Evolutionary conservation across 2,329 filamentous ascomycete genomes (phyloP).

Genomic region (Cyanodermella asteris): DNA sequence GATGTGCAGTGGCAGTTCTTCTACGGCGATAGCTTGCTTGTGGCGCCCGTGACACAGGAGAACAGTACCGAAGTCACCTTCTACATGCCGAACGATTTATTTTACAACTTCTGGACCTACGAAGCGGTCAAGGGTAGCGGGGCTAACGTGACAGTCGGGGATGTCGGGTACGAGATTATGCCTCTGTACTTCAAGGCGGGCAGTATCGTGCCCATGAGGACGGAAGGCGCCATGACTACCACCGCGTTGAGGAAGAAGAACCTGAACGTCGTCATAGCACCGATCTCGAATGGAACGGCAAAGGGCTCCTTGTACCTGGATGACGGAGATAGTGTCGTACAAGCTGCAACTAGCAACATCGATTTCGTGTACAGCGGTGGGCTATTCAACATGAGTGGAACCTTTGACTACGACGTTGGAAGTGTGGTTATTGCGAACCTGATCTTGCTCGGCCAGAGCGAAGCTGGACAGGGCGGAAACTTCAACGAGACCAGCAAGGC

Average conservation of each 20-base stretch:
- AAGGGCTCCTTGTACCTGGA: constrained; percentile 52
- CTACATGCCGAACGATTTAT: constrained; percentile 35
- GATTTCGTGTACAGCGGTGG: constrained; percentile 36
- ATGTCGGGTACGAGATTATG: constrained; percentile 30
- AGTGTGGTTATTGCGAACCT: constrained; percentile 2
- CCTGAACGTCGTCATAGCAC: constrained; percentile 51
- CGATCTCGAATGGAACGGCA: constrained; percentile 39
- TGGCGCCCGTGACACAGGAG: constrained; percentile 32
- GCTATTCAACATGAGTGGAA: constrained; percentile 28
- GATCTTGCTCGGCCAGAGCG: constrained; percentile 1
- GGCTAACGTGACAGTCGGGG: constrained; percentile 18
- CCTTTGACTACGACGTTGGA: constrained; percentile 25
- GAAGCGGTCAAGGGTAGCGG: constrained; percentile 24
- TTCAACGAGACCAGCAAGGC: too few relatives aligned
- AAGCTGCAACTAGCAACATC: constrained; percentile 33
- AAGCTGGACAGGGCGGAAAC: not conserved
- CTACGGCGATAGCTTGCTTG: constrained; percentile 33
- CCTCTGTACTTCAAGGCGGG: constrained; percentile 43
- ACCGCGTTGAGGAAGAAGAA: constrained; percentile 36
- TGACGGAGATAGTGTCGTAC: constrained; percentile 48
- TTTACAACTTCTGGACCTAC: constrained; percentile 39
- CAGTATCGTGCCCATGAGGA: constrained; percentile 34
- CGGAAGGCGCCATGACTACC: constrained; percentile 33
- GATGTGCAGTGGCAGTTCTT: constrained; percentile 34
- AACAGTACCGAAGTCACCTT: constrained; percentile 29